Conservation (phyloP, 2,329 filamentous ascomycete species). For the Aspergillus aculeatus region DNA sequence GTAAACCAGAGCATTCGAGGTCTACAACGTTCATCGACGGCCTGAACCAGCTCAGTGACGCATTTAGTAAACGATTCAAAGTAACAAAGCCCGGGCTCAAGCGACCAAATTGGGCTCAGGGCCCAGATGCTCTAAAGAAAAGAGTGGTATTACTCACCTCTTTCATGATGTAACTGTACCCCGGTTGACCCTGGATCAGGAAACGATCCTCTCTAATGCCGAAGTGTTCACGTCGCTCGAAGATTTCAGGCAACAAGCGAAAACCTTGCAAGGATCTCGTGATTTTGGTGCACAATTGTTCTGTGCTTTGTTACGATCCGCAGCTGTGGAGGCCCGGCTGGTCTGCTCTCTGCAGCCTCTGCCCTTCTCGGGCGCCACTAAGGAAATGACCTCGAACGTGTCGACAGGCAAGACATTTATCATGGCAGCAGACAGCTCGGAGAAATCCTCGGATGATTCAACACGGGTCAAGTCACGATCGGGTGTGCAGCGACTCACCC, state of each 20-base stretch:
- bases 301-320: slow-evolving; percentile 79
- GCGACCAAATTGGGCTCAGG: slow-evolving; percentile 72
- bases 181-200: slow-evolving; percentile 35
- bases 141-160: slow-evolving; percentile 41
- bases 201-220: slow-evolving; percentile 60
- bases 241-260: slow-evolving; percentile 73
- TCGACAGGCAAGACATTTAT: slow-evolving; percentile 37
- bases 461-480: slow-evolving; percentile 15
- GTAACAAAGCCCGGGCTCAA: slow-evolving; percentile 70
- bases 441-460: slow-evolving; percentile 31
- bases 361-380: slow-evolving; percentile 58
- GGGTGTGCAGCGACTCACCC: slow-evolving; percentile 34
- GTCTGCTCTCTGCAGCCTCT: slow-evolving; percentile 89
- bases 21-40: slow-evolving; percentile 77
- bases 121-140: slow-evolving; percentile 59
- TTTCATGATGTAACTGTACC: slow-evolving; percentile 8
- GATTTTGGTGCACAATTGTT: slow-evolving; percentile 90
- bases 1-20: slow-evolving; percentile 70
- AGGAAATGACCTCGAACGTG: slow-evolving; percentile 46
- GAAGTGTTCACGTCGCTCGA: slow-evolving; percentile 67
- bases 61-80: slow-evolving; percentile 69
- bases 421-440: slow-evolving; percentile 36
- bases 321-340: slow-evolving; percentile 76
- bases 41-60: slow-evolving; percentile 64
- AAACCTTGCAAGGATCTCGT: slow-evolving; percentile 71